Conservation (phyloP, 495 filamentous ascomycete genomes). For the Trichoderma asperelloides region DNA sequence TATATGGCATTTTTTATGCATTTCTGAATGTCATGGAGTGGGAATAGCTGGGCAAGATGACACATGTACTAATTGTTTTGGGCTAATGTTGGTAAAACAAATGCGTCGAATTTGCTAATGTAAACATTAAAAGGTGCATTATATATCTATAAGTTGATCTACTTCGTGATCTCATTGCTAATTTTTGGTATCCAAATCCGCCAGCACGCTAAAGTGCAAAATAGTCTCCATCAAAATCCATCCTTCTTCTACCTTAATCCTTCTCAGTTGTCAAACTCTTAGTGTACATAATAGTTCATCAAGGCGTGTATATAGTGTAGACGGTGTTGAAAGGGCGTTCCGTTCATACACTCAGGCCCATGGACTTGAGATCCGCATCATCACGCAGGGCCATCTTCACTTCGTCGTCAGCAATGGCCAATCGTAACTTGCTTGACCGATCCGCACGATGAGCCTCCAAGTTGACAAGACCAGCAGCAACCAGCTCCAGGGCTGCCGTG, state of each 20-base stretch:
- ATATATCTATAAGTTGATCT: no score
- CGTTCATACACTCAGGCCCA: slow-evolving; percentile 43
- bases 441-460: slow-evolving; percentile 72
- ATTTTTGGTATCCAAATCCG: not conserved
- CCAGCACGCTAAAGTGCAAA: not conserved
- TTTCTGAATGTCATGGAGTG: not conserved
- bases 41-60: not conserved
- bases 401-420: slow-evolving; percentile 84
- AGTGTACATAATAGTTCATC: not conserved
- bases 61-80: not conserved
- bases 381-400: slow-evolving; percentile 78
- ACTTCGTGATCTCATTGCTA: not conserved
- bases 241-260: not conserved
- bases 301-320: not conserved
- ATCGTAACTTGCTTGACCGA: slow-evolving; percentile 73
- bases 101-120: no score
- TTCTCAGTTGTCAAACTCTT: not conserved
- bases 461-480: slow-evolving; percentile 78
- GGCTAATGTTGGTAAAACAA: not conserved
- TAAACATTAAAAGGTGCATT: no score
- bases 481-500: slow-evolving; percentile 64
- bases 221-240: not conserved
- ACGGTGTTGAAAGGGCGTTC: not conserved
- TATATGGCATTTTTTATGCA: not conserved
- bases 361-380: slow-evolving; percentile 72